Evolutionary conservation across 495 filamentous ascomycete genomes (phyloP).

Genomic region (Thermothielavioides terrestris): DNA sequence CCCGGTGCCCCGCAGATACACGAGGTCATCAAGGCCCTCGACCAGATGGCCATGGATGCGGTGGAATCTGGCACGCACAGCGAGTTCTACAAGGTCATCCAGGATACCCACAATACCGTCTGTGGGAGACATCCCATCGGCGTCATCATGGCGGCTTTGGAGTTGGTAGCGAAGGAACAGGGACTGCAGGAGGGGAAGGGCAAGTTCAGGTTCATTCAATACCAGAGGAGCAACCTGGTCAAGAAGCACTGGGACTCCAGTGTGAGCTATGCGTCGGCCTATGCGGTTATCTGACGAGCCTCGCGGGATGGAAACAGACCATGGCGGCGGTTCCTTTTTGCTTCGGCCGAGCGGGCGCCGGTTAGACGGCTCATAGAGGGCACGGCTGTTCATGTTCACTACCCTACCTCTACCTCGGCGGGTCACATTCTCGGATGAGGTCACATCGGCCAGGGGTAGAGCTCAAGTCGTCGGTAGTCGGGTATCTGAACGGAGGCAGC

Average conservation of each 20-base stretch:
- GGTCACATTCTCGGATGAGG: not conserved
- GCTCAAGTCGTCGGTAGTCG: too few species aligned
- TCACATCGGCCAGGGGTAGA: not conserved
- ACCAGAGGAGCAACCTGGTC: slow-evolving; percentile 83
- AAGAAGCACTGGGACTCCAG: slow-evolving; percentile 66
- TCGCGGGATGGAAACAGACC: not conserved
- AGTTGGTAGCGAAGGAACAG: slow-evolving; percentile 40
- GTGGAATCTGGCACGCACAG: slow-evolving; percentile 65
- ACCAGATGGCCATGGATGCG: slow-evolving; percentile 73
- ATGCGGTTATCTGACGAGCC: slow-evolving; percentile 47
- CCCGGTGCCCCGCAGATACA: slow-evolving; percentile 53
- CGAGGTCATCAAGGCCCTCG: slow-evolving; percentile 75
- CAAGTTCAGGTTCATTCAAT: slow-evolving; percentile 76
- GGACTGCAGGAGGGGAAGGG: slow-evolving; percentile 39
- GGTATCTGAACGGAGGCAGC: too few species aligned
- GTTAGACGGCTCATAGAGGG: not conserved
- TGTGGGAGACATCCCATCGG: slow-evolving; percentile 96
- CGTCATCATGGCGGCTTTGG: slow-evolving; percentile 81
- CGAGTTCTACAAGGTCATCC: slow-evolving; percentile 58
- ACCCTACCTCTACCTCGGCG: too few species aligned
- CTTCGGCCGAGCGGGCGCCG: not conserved
- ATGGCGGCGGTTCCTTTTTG: not conserved
- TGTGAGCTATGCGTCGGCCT: slow-evolving; percentile 88
- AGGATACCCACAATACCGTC: slow-evolving; percentile 78
- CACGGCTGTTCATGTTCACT: too few species aligned